phyloP scores from a whole-genome alignment of 1,139 yeast species.

The Blastobotrys petasosporus region DNA sequence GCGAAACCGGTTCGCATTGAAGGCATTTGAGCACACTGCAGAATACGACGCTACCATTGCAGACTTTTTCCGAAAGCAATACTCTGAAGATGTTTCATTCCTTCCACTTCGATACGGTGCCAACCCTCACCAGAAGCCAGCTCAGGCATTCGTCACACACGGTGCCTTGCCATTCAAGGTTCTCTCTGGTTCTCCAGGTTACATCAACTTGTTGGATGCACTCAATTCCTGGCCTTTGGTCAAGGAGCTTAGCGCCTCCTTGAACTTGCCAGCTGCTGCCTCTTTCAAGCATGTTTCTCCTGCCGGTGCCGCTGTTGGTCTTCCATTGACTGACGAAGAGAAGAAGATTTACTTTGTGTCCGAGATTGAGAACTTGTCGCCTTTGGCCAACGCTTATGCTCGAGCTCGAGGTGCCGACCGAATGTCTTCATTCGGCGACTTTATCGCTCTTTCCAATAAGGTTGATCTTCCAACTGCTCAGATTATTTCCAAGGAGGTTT shows the following conservation, averaged over 20 bases:
- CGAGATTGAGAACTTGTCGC: slow-evolving; percentile 91
- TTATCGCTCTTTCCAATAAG: slow-evolving; percentile 92
- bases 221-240: slow-evolving; percentile 98
- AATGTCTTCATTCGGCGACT: slow-evolving; percentile 98
- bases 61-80: slow-evolving; percentile 95
- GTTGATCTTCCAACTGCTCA: slow-evolving; percentile 96
- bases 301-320: slow-evolving; percentile 97
- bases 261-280: slow-evolving; percentile 97
- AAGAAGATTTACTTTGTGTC: slow-evolving; percentile 92
- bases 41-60: slow-evolving; percentile 94
- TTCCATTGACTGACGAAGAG: slow-evolving; percentile 84
- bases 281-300: slow-evolving; percentile 98
- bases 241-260: slow-evolving; percentile 89
- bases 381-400: slow-evolving; percentile 95
- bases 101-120: slow-evolving; percentile 96
- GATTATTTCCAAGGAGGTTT: slow-evolving; percentile 93
- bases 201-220: slow-evolving; percentile 92
- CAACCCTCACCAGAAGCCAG: slow-evolving; percentile 98
- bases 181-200: slow-evolving; percentile 91
- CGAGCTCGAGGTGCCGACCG: slow-evolving; percentile 99
- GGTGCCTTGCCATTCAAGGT: slow-evolving; percentile 94
- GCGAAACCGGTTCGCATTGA: slow-evolving; percentile 80
- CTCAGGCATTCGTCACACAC: slow-evolving; percentile 84
- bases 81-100: slow-evolving; percentile 84
- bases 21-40: slow-evolving; percentile 98